Evolutionary conservation across 2,329 filamentous ascomycete genomes (phyloP).

Genomic region (Venturia pyrina): DNA sequence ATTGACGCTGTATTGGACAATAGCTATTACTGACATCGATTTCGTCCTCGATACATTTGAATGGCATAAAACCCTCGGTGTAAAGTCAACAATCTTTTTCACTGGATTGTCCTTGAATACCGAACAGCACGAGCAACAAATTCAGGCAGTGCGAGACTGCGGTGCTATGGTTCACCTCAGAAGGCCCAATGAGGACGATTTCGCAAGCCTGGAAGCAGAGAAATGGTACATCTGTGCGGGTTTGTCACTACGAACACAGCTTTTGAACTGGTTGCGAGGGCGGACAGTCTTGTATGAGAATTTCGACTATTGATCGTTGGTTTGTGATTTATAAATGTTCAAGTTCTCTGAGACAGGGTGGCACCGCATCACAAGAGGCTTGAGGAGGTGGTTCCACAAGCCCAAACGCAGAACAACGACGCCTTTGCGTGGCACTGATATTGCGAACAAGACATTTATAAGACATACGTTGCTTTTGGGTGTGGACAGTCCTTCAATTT

Average conservation of each 20-base stretch:
- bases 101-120: constrained; percentile 36
- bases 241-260: constrained; percentile 35
- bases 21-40: constrained; percentile 50
- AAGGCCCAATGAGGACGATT: constrained; percentile 39
- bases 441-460: too few species aligned
- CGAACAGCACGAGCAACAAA: constrained; percentile 20
- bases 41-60: constrained; percentile 52
- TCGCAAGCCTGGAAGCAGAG: constrained; percentile 26
- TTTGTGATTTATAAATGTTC: not conserved
- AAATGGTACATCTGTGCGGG: constrained; percentile 54
- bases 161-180: constrained; percentile 31
- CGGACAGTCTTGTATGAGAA: constrained; percentile 40
- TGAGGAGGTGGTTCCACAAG: too few species aligned
- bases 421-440: too few species aligned
- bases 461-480: too few species aligned
- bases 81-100: constrained; percentile 51
- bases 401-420: too few species aligned
- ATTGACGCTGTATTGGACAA: constrained; percentile 58
- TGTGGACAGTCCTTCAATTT: too few species aligned
- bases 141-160: constrained; percentile 31
- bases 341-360: too few species aligned
- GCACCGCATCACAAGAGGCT: too few species aligned
- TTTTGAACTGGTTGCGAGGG: constrained; percentile 40
- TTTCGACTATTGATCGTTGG: constrained; percentile 32
- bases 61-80: constrained; percentile 41